phyloP scores from a whole-genome alignment of 768 basidiomycete genomes.

The Dentipellis sp. region DNA sequence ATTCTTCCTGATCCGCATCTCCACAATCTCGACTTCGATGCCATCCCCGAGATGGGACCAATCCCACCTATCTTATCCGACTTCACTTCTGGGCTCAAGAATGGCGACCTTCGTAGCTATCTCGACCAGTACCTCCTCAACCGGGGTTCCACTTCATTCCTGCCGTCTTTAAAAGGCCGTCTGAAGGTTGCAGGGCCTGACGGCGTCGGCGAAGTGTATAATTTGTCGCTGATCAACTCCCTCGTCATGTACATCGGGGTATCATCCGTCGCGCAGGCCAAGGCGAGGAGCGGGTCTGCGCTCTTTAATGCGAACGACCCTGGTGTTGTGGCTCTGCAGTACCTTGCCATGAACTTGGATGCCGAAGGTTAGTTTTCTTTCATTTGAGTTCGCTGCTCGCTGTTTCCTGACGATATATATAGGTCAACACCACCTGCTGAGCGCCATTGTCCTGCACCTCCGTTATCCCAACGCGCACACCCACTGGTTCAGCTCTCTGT shows the following conservation, averaged over 20 bases:
- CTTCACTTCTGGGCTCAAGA: constrained; percentile 76
- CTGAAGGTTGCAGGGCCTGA: constrained; percentile 44
- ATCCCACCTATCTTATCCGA: constrained; percentile 90
- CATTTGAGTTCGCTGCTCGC: not conserved
- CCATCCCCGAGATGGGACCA: constrained; percentile 83
- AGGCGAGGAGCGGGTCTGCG: constrained; percentile 73
- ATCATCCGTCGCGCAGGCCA: constrained; percentile 82
- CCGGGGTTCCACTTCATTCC: constrained; percentile 63
- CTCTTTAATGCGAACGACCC: constrained; percentile 77
- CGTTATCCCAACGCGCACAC: constrained; percentile 99
- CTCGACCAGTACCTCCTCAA: constrained; percentile 83
- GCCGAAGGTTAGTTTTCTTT: constrained; percentile 63
- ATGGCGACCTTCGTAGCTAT: constrained; percentile 64
- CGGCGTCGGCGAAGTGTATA: constrained; percentile 55
- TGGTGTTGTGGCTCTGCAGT: constrained; percentile 77
- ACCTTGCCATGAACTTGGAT: constrained; percentile 77
- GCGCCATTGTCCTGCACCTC: constrained; percentile 87
- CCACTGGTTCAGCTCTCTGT: constrained; percentile 90
- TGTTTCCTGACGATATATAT: constrained; percentile 4
- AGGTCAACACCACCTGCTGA: constrained; percentile 95
- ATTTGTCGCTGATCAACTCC: constrained; percentile 84
- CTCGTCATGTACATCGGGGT: constrained; percentile 96
- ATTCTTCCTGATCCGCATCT: constrained; percentile 83
- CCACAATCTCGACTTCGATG: constrained; percentile 61
- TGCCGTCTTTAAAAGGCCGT: constrained; percentile 71